These are phyloP conservation scores for Acer saccharum DNA, from an alignment of 345 rosid genomes.

Conservation along the genomic window DNA sequence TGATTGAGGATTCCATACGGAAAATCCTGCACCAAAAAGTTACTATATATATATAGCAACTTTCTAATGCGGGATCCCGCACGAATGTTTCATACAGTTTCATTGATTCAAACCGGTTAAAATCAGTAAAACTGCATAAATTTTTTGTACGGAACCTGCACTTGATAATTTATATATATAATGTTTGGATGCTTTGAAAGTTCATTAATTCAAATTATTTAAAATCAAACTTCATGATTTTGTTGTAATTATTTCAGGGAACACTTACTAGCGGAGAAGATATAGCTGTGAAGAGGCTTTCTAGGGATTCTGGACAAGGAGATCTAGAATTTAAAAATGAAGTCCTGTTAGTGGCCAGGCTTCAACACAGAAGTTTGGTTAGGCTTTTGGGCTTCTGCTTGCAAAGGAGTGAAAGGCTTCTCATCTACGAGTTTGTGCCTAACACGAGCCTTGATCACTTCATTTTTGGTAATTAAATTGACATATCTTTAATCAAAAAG, in stretches of 20 bases:
- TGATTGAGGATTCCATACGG: no score
- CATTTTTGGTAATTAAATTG: slow-evolving; percentile 34
- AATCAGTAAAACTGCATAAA: no score
- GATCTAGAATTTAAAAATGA: slow-evolving; percentile 43
- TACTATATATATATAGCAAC: no score
- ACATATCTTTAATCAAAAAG: no score
- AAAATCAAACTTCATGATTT: not conserved
- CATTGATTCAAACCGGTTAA: no score
- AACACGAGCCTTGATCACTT: slow-evolving; percentile 35
- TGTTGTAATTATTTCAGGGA: slow-evolving; percentile 21
- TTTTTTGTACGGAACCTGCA: no score
- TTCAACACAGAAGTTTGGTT: slow-evolving; percentile 44
- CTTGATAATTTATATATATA: no score
- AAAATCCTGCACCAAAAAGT: no score
- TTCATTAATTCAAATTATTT: not conserved
- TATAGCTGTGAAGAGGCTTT: slow-evolving; percentile 42
- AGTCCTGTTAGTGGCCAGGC: slow-evolving; percentile 38
- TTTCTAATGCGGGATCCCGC: no score
- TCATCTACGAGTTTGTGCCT: slow-evolving; percentile 38
- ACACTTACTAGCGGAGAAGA: slow-evolving; percentile 23
- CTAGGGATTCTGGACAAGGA: slow-evolving; percentile 37
- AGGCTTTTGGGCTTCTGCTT: slow-evolving; percentile 45
- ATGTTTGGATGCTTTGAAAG: not conserved
- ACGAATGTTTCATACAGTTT: no score
- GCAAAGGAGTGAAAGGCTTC: slow-evolving; percentile 38